Conservation (phyloP, 768 basidiomycete species). For the Lentinula lateritia region DNA sequence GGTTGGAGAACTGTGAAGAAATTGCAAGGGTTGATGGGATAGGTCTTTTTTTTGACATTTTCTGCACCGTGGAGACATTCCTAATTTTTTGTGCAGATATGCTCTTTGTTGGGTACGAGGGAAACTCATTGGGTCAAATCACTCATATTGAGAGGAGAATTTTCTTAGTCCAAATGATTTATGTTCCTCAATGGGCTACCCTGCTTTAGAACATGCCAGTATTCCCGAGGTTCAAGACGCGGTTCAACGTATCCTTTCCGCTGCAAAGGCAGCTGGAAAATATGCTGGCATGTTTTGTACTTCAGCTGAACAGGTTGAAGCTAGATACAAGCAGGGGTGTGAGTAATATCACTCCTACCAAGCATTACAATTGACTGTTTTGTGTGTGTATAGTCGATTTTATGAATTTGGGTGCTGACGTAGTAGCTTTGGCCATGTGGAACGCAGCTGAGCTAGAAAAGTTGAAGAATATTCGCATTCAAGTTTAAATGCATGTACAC, state of each 20-base stretch:
- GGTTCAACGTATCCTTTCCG: conserved; percentile 10
- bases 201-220: conserved; percentile 10
- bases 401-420: conserved; percentile 14
- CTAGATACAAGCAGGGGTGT: conserved; percentile 14
- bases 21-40: conserved; percentile 41
- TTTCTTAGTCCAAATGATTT: conserved; percentile 12
- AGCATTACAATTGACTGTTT: background rate
- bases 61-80: background rate
- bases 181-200: conserved; percentile 13
- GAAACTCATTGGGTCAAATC: background rate
- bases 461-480: background rate
- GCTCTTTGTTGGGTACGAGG: conserved; percentile 11
- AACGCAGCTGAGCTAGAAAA: conserved; percentile 9
- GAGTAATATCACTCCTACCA: background rate
- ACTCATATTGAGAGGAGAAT: background rate
- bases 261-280: conserved; percentile 15
- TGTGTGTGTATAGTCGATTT: conserved; percentile 10
- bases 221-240: conserved; percentile 15
- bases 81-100: conserved; percentile 5
- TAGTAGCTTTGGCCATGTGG: conserved; percentile 12
- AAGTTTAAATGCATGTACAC: too few relatives aligned
- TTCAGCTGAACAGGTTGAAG: conserved; percentile 11
- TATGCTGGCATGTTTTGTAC: conserved; percentile 16
- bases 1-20: conserved; percentile 35
- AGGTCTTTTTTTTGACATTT: conserved; percentile 19